Base-by-base conservation (phyloP, 2,329 filamentous ascomycete species). In the Ilyonectria destructans region DNA sequence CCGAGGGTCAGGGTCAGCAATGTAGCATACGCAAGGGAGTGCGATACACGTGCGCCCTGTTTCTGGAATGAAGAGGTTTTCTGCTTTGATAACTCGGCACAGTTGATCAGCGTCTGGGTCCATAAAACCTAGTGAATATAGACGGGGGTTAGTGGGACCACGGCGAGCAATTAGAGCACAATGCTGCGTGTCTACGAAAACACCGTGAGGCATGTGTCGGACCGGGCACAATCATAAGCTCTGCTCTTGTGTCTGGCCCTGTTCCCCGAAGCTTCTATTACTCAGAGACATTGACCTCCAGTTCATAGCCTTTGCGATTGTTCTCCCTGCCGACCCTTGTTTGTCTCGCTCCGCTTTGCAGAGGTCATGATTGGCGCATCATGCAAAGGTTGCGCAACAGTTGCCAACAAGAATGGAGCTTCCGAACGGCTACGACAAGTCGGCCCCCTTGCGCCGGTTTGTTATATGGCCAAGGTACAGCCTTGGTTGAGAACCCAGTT, bases 11-110 rank as follows among this genome's bases (percentile, higher is more conserved):
- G 21, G 57, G 23, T 45, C 40, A 54, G 19, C 19, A 21, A 67
- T 72, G 66, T 70, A 23, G 52, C 19, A 51, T 43, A 29, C 43
- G 70, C 64, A 72, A 72, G 69, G 69, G 66, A 52, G 35, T 55
- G 63, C 23, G 54, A 56, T 58, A 69, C 58, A 69, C 61, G 65
- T 65, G 68, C 60, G 62, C 66, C 59, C 58, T 58, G 69, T 71
- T 74, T 71, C 71, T 75, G 73, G 73, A 72, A 75, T 68, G 33
- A 69, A 58, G 58, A 62, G 49, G 58, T 37, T 46, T 55, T 23
- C 64, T 56, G 52, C 57, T 70, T 62, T 45, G 31, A 35, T 45
- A 37, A 35, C 57, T 52, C 58, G 33, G 54, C n/a, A 31, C 45
- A 63, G 52, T 37, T 37, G 63, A 70, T 67, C 63, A 46, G 63